phyloP scores from a whole-genome alignment of 768 basidiomycete genomes.

The Neoboletus magnificus region DNA sequence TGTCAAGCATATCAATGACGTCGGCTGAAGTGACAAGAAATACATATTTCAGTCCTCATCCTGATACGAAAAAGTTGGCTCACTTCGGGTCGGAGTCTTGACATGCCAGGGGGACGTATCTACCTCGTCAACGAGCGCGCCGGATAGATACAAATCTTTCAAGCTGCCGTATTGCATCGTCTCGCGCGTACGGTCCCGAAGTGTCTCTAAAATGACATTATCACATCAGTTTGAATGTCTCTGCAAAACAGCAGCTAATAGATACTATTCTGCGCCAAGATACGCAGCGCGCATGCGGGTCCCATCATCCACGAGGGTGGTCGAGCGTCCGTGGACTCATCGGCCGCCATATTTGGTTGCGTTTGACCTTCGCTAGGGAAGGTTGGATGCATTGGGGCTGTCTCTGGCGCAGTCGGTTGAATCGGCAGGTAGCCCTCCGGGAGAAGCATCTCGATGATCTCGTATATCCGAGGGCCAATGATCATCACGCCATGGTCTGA shows the following conservation, averaged over 20 bases:
- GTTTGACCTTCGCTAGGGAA: background rate
- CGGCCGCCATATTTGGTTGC: background rate
- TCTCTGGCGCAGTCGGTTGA: background rate
- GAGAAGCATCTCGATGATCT: constrained; percentile 20
- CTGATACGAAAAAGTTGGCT: background rate
- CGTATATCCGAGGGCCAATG: constrained; percentile 2
- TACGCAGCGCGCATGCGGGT: constrained; percentile 23
- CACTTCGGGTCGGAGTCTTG: no score
- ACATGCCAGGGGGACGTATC: constrained; percentile 17
- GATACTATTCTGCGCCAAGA: constrained; percentile 15
- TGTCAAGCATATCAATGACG: constrained; percentile 14
- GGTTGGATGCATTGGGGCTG: background rate
- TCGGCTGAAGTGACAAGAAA: constrained; percentile 4
- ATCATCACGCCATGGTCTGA: constrained; percentile 15
- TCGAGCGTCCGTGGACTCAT: background rate
- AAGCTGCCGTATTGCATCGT: no score
- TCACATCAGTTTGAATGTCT: background rate
- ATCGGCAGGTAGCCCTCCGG: constrained; percentile 9
- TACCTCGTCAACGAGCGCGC: constrained; percentile 8
- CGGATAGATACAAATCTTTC: constrained; percentile 17
- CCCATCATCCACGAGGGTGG: no score
- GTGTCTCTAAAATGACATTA: no score
- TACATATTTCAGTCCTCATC: background rate
- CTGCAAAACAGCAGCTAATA: background rate
- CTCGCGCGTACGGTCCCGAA: no score